Base-by-base conservation (phyloP, 495 filamentous ascomycete species). In the Podospora sp. region DNA sequence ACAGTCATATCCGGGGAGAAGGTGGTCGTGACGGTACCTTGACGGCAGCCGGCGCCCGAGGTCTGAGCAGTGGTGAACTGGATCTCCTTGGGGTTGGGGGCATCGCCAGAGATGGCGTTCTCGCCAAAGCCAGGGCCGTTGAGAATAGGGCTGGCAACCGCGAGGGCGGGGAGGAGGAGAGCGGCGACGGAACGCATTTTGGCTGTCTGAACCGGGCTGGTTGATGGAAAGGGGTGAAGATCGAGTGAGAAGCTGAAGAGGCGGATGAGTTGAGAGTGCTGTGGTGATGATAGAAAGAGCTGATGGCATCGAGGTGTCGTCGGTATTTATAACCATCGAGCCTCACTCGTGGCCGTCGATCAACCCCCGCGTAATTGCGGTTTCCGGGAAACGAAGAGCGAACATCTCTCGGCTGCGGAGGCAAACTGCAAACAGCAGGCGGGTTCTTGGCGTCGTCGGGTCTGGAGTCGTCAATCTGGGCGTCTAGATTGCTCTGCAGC, bases 21-120 rank as follows among this genome's bases (percentile, higher is more conserved):
- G 69, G 78, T 78, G 59, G 78, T 82, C 40, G 79, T 77, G 27
- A 86, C 79, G 61, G 79, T 77, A 52, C 80, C 79, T 72, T 86
- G 83, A 24, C 82, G 83, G 73, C 85, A 88, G 26, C 85, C 85
- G 71, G 81, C 86, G 62, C 86, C 86, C 60, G 82, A 89, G 60
- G 87, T 88, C 18, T 84, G 87, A 49, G 83, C 86, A 29, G 82
- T 84, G 68, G 85, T 27, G 73, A 84, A 82, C 74, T 75, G 75
- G 71, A 86, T 85, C 68, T 80, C 65, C 62, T 69, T 73, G 57
- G 73, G 77, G 66, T 76, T 75, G 63, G 78, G 83, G 50, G 40
- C 40, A 46, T 61, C 68, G 68, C 77, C 78, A 26, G 67, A 73
- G 73, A 67, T 70, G 66, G 72, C 75, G 65, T 78, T 71, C 63